Percentiles rank a stretch among this genome's conserved stretches.
These are phyloP conservation scores for Kodamaea sagamina DNA, from an alignment of 805 yeast species.

Conservation along the genomic window DNA sequence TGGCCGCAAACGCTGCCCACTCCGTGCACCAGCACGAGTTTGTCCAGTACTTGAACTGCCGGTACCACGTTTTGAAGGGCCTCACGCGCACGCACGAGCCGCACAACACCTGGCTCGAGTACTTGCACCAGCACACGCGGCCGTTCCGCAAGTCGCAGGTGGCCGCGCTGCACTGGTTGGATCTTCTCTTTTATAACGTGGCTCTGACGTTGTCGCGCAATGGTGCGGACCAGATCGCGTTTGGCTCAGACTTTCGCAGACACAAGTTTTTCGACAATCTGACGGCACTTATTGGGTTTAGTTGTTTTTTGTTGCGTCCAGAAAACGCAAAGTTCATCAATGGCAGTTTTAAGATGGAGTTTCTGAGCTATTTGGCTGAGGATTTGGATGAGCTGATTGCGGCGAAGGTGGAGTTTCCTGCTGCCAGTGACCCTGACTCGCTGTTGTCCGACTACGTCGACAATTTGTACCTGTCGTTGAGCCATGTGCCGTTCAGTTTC, in stretches of 20 bases:
- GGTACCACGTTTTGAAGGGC: constrained; percentile 37
- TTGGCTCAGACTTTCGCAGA: constrained; percentile 18
- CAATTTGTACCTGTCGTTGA: constrained; percentile 33
- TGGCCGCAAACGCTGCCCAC: constrained; percentile 6
- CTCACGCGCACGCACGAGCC: constrained; percentile 13
- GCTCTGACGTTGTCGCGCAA: constrained; percentile 20
- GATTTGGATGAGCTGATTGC: constrained; percentile 22
- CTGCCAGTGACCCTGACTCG: constrained; percentile 20
- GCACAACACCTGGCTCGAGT: constrained; percentile 31
- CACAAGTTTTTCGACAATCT: constrained; percentile 28
- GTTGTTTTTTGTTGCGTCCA: constrained; percentile 29
- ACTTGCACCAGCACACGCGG: constrained; percentile 18
- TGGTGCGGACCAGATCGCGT: constrained; percentile 17
- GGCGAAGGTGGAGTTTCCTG: constrained; percentile 31
- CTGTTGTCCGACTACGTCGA: constrained; percentile 30
- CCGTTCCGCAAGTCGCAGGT: constrained; percentile 31
- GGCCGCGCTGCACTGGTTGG: constrained; percentile 39
- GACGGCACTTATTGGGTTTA: constrained; percentile 26
- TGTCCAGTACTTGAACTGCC: constrained; percentile 32
- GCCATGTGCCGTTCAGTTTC: constrained; percentile 24
- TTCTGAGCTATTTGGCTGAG: constrained; percentile 23
- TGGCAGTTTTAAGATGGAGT: constrained; percentile 28
- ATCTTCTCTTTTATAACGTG: constrained; percentile 23
- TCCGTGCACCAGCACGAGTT: constrained; percentile 19
- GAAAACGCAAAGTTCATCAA: constrained; percentile 20